Evolutionary conservation across 306 rosid genomes (phyloP).

Genomic region (Cucurbita ficifolia): DNA sequence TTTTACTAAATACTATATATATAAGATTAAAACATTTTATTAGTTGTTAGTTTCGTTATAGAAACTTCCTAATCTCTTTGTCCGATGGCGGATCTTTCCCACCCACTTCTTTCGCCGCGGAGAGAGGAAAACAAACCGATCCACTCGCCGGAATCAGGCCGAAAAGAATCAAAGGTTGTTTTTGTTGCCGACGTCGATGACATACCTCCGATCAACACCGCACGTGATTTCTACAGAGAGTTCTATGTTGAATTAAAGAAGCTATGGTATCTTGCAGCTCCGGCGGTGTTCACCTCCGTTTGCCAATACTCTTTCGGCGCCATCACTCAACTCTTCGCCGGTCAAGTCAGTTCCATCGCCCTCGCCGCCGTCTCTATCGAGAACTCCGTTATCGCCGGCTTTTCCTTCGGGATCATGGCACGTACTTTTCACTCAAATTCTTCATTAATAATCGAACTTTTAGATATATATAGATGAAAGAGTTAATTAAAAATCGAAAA

Average conservation of each 20-base stretch:
- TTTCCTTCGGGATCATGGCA: slow-evolving; percentile 73
- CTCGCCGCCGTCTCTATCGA: slow-evolving; percentile 84
- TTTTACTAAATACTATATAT: no score
- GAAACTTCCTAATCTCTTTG: background rate
- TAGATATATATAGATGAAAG: no score
- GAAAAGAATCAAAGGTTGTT: slow-evolving; percentile 11
- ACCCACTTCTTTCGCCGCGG: slow-evolving; percentile 11
- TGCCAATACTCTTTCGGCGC: slow-evolving; percentile 88
- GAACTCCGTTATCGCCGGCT: slow-evolving; percentile 87
- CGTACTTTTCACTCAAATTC: background rate
- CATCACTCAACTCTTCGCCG: slow-evolving; percentile 66
- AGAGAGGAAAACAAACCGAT: background rate
- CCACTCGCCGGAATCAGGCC: slow-evolving; percentile 15
- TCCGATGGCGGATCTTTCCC: slow-evolving; percentile 12
- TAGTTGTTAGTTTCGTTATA: no score
- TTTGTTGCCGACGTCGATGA: slow-evolving; percentile 40
- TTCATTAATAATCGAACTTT: background rate
- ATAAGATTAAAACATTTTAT: no score
- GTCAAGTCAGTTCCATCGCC: slow-evolving; percentile 55
- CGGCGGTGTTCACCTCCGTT: slow-evolving; percentile 71
- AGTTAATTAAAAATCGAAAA: background rate
- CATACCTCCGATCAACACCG: slow-evolving; percentile 35
- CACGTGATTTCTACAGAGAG: slow-evolving; percentile 26
- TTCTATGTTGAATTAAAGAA: slow-evolving; percentile 45
- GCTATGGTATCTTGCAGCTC: slow-evolving; percentile 87